Evolutionary conservation across 2,329 filamentous ascomycete genomes (phyloP).

Genomic region (Exophiala bonariae): DNA sequence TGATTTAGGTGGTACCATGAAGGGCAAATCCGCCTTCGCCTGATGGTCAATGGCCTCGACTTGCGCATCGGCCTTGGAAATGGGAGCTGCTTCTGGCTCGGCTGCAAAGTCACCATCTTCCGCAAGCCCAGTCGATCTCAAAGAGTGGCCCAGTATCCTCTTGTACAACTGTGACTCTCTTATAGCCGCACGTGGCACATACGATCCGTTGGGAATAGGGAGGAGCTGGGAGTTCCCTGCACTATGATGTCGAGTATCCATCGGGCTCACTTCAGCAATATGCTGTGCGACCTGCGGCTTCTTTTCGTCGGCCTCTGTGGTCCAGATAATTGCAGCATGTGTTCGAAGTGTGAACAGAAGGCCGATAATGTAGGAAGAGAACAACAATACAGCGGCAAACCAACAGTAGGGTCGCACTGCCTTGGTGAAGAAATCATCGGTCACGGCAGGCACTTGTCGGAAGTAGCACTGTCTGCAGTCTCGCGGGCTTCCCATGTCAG

Average conservation of each 20-base stretch:
- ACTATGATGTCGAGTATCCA: conserved; percentile 37
- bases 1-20: conserved; percentile 73
- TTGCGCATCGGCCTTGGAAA: conserved; percentile 26
- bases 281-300: conserved; percentile 56
- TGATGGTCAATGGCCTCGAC: conserved; percentile 46
- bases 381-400: conserved; percentile 79
- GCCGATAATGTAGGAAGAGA: conserved; percentile 90
- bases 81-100: conserved; percentile 31
- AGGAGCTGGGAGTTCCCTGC: conserved; percentile 32
- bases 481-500: conserved; percentile 49
- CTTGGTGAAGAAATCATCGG: conserved; percentile 85
- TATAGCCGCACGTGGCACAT: conserved; percentile 63
- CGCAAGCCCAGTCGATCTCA: conserved; percentile 76
- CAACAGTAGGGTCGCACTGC: conserved; percentile 94
- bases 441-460: conserved; percentile 77
- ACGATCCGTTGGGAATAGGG: conserved; percentile 39
- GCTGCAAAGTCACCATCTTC: conserved; percentile 45
- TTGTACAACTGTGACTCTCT: conserved; percentile 89
- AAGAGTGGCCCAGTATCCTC: conserved; percentile 84
- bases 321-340: conserved; percentile 97
- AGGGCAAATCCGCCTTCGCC: conserved; percentile 44
- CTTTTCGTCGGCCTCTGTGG: conserved; percentile 77
- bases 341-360: conserved; percentile 94
- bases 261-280: conserved; percentile 32
- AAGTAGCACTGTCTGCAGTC: conserved; percentile 96